Percentiles rank a stretch among this genome's conserved stretches.
Evolutionary conservation across 139 green algal genomes (phyloP).

Genomic region (Coelastrella sp.): DNA sequence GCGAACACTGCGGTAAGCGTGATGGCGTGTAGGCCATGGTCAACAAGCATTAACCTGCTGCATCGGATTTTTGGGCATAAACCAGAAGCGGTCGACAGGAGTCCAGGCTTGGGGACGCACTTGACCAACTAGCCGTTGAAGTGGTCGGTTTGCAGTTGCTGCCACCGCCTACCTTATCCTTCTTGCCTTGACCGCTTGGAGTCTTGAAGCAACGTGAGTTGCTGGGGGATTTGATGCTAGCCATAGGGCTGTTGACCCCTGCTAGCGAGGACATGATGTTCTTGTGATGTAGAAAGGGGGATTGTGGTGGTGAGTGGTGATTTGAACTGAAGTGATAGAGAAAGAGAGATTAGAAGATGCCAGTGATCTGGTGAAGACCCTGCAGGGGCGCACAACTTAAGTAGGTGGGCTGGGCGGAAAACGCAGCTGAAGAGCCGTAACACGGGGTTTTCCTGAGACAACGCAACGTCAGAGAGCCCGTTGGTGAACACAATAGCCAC

Average conservation of each 20-base stretch:
- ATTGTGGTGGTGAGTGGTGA: background rate
- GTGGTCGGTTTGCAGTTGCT: background rate
- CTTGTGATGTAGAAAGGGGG: background rate
- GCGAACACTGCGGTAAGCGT: no score
- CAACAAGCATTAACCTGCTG: no score
- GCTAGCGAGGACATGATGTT: background rate
- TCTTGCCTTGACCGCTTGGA: constrained; percentile 25
- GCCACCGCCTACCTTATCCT: constrained; percentile 20
- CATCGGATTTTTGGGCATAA: no score
- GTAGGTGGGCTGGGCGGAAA: background rate
- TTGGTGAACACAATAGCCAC: no score
- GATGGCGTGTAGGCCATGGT: no score
- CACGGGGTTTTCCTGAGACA: background rate
- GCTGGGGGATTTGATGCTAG: background rate
- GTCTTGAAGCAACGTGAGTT: constrained; percentile 32
- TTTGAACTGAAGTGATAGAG: background rate
- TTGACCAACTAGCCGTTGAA: constrained; percentile 29
- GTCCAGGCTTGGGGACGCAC: background rate
- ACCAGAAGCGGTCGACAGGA: no score
- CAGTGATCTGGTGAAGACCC: background rate
- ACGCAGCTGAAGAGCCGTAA: background rate
- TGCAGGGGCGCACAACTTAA: background rate
- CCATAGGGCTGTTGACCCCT: constrained; percentile 2
- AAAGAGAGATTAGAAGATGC: background rate
- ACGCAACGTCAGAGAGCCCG: no score